Conservation (phyloP, 1,284 basidiomycete genomes). For the Irpex rosettiformis region DNA sequence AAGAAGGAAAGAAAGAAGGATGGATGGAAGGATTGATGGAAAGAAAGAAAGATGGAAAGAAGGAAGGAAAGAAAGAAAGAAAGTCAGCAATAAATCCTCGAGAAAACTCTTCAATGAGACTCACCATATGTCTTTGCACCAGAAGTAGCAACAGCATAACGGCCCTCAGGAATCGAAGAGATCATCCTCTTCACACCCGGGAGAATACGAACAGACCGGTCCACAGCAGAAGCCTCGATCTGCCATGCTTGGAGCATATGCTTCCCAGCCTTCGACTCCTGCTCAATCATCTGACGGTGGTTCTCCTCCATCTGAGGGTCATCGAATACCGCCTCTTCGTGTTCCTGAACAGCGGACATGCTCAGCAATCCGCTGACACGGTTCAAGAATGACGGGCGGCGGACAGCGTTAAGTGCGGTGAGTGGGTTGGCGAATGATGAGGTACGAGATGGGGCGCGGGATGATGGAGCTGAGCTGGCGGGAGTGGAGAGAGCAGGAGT, state of each 20-base stretch:
- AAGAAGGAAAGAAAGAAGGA: no score
- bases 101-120: constrained; percentile 14
- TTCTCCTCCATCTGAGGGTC: constrained; percentile 38
- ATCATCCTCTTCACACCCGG: constrained; percentile 73
- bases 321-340: constrained; percentile 34
- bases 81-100: constrained; percentile 14
- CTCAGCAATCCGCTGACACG: constrained; percentile 45
- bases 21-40: no score
- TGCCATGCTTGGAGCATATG: constrained; percentile 47
- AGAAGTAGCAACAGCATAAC: constrained; percentile 74
- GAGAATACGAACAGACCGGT: constrained; percentile 69
- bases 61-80: no score
- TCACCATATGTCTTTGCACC: constrained; percentile 71
- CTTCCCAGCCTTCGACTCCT: constrained; percentile 24
- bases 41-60: no score
- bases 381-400: constrained; percentile 49
- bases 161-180: constrained; percentile 60
- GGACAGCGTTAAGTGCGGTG: constrained; percentile 26
- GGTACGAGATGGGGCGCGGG: constrained; percentile 35
- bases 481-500: constrained; percentile 26
- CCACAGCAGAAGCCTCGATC: constrained; percentile 57
- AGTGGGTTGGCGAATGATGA: constrained; percentile 36
- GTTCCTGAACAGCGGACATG: constrained; percentile 39
- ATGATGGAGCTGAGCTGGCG: constrained; percentile 40
- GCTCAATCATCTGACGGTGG: constrained; percentile 32